Evolutionary conservation across 2,329 filamentous ascomycete species (phyloP).

Genomic region (Trichoderma simmonsii): DNA sequence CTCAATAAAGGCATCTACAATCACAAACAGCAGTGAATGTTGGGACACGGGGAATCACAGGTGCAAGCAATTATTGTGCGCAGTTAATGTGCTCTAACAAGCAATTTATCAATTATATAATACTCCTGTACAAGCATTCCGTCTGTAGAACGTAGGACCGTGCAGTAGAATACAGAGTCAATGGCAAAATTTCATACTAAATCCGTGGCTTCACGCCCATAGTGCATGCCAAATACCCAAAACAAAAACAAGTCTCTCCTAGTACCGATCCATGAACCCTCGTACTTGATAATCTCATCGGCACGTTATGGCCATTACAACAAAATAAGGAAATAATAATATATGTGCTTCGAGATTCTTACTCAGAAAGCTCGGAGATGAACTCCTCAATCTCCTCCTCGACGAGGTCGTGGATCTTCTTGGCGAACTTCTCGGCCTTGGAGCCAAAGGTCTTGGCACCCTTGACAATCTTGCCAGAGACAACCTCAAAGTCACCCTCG

Average conservation of each 20-base stretch:
- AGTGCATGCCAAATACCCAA: constrained; percentile 28
- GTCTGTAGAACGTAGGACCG: not conserved
- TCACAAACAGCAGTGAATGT: not conserved
- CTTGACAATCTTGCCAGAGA: constrained; percentile 55
- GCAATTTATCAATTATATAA: constrained; percentile 20
- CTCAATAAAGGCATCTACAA: not conserved
- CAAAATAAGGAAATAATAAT: constrained; percentile 18
- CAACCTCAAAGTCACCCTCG: constrained; percentile 58
- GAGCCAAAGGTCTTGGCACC: constrained; percentile 49
- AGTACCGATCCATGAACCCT: constrained; percentile 6
- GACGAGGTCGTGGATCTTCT: constrained; percentile 61
- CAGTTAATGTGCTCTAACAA: not conserved
- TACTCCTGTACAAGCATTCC: constrained; percentile 19
- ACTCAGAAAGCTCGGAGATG: constrained; percentile 49
- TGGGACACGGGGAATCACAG: not conserved
- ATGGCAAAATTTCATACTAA: constrained; percentile 14
- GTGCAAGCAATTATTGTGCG: not conserved
- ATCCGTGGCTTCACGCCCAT: constrained; percentile 22
- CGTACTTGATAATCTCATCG: constrained; percentile 10
- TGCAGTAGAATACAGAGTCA: constrained; percentile 17
- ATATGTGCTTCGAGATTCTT: constrained; percentile 31
- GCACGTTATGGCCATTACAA: constrained; percentile 7
- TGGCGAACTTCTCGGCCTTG: constrained; percentile 60
- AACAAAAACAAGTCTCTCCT: constrained; percentile 24
- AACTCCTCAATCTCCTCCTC: constrained; percentile 61